These are phyloP conservation scores for Chlamydomonas sp. DNA, from an alignment of 139 green algal genomes.

Conservation along the genomic window DNA sequence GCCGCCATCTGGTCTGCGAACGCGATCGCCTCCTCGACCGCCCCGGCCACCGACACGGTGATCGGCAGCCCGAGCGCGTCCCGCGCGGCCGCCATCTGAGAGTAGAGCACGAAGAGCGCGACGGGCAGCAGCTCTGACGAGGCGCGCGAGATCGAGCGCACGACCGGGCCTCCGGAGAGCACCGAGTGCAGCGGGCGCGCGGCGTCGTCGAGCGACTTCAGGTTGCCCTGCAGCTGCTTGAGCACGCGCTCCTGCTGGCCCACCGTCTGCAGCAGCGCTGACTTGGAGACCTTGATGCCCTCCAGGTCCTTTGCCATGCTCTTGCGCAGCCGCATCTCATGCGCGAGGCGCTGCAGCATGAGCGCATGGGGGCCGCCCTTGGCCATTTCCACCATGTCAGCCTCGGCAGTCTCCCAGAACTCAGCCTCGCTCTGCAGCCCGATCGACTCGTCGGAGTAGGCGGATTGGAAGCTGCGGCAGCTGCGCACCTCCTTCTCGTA, in stretches of 20 bases:
- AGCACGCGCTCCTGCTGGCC: constrained; percentile 29
- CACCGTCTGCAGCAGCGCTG: constrained; percentile 25
- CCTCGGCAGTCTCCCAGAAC: constrained; percentile 26
- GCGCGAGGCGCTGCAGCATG: constrained; percentile 38
- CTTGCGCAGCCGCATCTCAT: constrained; percentile 46
- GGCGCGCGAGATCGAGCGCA: not conserved
- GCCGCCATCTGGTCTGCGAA: constrained; percentile 13
- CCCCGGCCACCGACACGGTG: constrained; percentile 36
- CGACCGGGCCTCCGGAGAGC: not conserved
- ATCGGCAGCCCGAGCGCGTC: constrained; percentile 40
- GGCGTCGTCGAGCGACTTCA: constrained; percentile 35
- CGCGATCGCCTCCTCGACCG: constrained; percentile 21
- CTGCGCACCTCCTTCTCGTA: constrained; percentile 64
- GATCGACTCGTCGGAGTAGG: constrained; percentile 43
- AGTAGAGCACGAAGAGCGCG: constrained; percentile 59
- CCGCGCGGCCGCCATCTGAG: constrained; percentile 38
- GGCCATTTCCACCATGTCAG: constrained; percentile 2
- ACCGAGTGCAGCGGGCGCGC: constrained; percentile 33
- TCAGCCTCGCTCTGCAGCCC: constrained; percentile 43
- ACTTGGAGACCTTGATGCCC: constrained; percentile 22
- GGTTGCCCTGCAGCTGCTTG: constrained; percentile 38
- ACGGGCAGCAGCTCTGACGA: constrained; percentile 45
- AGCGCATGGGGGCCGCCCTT: constrained; percentile 29
- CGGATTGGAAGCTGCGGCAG: constrained; percentile 52
- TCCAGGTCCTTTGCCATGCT: constrained; percentile 30